Base-by-base conservation (phyloP, 495 filamentous ascomycete genomes). In the Pyrenopolyporus hunteri region DNA sequence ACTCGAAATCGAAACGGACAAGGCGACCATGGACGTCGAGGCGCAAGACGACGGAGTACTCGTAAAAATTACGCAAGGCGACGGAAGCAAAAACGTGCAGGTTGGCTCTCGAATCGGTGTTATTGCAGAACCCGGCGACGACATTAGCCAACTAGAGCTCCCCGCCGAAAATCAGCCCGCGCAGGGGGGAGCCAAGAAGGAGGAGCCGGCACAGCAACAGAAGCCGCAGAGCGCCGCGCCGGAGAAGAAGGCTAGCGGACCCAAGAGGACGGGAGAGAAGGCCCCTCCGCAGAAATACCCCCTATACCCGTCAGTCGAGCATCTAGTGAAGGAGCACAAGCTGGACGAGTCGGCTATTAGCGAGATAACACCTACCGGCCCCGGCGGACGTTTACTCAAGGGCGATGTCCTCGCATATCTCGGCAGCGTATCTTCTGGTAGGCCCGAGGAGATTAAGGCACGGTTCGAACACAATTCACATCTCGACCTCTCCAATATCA, bases 401-500 rank as follows among this genome's bases (percentile, higher is more conserved):
- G 94, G 94, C 42, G 94, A 98, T 71, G 90, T 98, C 6, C 84
- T 98, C 37, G 92, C 92, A 25, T 94, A 93, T 71, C 76, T 98
- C 10, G 94, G 95, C 45, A 76, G 76, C 50, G 89, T 97, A 65
- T 74, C 86, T 37, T 73, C 85, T 33, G 77, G 83, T 17, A 89
- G 89, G 66, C 87, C 92, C 6, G 76, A 83, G n/a, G 78, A 86
- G 33, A 83, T 90, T 58, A 86, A 86, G 35, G 75, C 80, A 20
- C 84, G 84, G 7, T 85, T 97, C 65, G 74, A 80, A 37, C 88
- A 94, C 70, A 85, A 92, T 26, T 74, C 78, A 32, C 91, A 96
- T 71, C 83, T 98, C 20, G 95, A 98, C 73, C 83, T 98, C 50
- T 94, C 89, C 77, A 96, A 97, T 76, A 92, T 97, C 79, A 95